Evolutionary conservation across 2,329 filamentous ascomycete species (phyloP).

Genomic region (Curvularia sp.): DNA sequence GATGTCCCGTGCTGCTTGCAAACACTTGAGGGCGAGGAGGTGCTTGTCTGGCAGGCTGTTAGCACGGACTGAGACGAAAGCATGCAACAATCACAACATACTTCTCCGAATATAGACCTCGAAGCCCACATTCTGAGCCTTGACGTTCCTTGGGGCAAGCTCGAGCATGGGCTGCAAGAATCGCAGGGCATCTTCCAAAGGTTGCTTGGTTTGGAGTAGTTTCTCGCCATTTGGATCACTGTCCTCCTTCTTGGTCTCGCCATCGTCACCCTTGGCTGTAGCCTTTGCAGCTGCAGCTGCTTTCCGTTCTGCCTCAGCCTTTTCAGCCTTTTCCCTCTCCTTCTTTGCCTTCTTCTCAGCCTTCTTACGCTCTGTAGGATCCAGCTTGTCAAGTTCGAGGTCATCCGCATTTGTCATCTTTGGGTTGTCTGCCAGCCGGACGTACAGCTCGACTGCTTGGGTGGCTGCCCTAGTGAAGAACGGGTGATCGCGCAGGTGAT

Average conservation of each 20-base stretch:
- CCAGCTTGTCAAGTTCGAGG: conserved; percentile 61
- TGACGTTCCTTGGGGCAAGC: conserved; percentile 78
- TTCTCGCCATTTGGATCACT: conserved; percentile 84
- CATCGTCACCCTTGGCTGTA: conserved; percentile 66
- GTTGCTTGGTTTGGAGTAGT: conserved; percentile 80
- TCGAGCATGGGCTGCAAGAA: conserved; percentile 84
- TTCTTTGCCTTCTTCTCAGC: conserved; percentile 89
- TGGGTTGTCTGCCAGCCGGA: conserved; percentile 79
- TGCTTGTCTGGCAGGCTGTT: conserved; percentile 72
- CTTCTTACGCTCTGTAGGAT: conserved; percentile 78
- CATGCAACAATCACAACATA: conserved; percentile 57
- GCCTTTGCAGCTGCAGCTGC: conserved; percentile 73
- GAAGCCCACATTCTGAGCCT: conserved; percentile 85
- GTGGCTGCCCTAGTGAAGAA: conserved; percentile 88
- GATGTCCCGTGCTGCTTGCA: conserved; percentile 74
- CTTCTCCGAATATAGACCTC: conserved; percentile 86
- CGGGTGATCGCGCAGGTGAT: conserved; percentile 87
- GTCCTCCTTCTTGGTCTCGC: conserved; percentile 82
- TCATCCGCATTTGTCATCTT: conserved; percentile 68
- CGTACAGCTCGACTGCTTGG: conserved; percentile 79
- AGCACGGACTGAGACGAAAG: conserved; percentile 1
- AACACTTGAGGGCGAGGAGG: conserved; percentile 83
- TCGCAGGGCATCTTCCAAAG: conserved; percentile 85
- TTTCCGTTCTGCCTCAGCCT: conserved; percentile 78
- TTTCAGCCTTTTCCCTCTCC: conserved; percentile 73